Evolutionary conservation across 2,329 filamentous ascomycete genomes (phyloP).

Genomic region (Cercospora sp.): DNA sequence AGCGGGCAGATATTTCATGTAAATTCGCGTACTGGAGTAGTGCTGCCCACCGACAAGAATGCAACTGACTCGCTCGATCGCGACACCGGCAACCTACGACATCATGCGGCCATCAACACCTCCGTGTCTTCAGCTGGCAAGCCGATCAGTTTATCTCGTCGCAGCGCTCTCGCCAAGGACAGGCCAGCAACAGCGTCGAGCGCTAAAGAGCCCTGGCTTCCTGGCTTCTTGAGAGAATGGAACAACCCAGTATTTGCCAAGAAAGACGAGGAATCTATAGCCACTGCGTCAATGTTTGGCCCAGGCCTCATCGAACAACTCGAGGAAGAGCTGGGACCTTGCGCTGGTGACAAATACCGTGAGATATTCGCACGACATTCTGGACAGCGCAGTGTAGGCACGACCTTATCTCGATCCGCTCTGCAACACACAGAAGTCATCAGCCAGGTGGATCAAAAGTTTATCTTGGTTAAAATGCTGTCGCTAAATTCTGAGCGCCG

Average conservation of each 20-base stretch:
- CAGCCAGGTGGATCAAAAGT: conserved; percentile 85
- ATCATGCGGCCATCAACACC: conserved; percentile 29
- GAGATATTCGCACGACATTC: neutral
- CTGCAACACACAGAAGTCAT: conserved; percentile 66
- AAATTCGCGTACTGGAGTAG: conserved; percentile 58
- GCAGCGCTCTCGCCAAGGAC: conserved; percentile 14
- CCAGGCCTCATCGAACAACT: conserved; percentile 23
- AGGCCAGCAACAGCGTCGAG: neutral
- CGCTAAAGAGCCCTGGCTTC: conserved; percentile 55
- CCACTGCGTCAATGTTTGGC: conserved; percentile 26
- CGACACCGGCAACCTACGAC: conserved; percentile 1
- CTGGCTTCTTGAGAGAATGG: conserved; percentile 64
- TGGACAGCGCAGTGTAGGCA: conserved; percentile 18
- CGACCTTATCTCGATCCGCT: conserved; percentile 60
- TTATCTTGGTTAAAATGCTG: conserved; percentile 68
- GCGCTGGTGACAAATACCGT: conserved; percentile 12
- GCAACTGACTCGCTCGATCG: neutral
- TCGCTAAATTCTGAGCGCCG: neutral
- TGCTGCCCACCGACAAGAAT: conserved; percentile 25
- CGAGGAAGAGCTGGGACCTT: conserved; percentile 16
- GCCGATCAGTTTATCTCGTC: conserved; percentile 38
- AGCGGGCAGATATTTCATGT: conserved; percentile 55
- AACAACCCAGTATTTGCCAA: conserved; percentile 72
- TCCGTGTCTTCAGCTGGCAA: conserved; percentile 33
- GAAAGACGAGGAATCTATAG: conserved; percentile 34